Conservation (phyloP, 140 eudicot species). For the Ambrosia hybrid region DNA sequence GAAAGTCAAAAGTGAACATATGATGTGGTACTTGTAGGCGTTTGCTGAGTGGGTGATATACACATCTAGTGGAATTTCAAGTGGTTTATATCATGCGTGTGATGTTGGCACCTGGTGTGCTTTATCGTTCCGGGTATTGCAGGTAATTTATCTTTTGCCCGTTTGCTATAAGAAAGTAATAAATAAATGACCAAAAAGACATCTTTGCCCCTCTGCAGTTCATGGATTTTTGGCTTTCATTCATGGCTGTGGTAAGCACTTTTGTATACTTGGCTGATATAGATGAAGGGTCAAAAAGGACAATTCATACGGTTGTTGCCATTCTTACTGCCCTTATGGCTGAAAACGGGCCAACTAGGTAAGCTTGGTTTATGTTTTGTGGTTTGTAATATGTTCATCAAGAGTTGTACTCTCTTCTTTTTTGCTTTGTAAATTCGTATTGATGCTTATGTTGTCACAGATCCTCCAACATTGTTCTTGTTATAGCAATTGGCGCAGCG, state of each 20-base stretch:
- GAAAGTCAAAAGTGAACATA: slow-evolving; percentile 6
- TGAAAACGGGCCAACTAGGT: slow-evolving; percentile 80
- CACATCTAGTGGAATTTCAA: slow-evolving; percentile 85
- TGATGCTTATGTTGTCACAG: slow-evolving; percentile 40
- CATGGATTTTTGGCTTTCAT: slow-evolving; percentile 98
- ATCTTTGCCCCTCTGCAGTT: slow-evolving; percentile 43
- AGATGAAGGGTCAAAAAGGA: slow-evolving; percentile 77
- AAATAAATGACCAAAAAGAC: slow-evolving; percentile 5
- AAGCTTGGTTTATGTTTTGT: slow-evolving; percentile 22
- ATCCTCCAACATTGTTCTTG: slow-evolving; percentile 65
- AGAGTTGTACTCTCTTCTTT: slow-evolving; percentile 3
- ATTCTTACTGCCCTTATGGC: slow-evolving; percentile 94
- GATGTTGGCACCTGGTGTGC: slow-evolving; percentile 96
- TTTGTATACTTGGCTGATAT: slow-evolving; percentile 78
- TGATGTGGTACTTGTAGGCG: slow-evolving; percentile 47
- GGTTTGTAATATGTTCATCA: slow-evolving; percentile 9
- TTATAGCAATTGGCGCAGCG: slow-evolving; percentile 66
- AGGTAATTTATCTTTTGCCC: slow-evolving; percentile 43
- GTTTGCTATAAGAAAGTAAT: not conserved
- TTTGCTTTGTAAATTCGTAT: not conserved
- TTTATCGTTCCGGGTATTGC: slow-evolving; percentile 59
- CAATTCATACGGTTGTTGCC: slow-evolving; percentile 80
- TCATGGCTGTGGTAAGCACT: slow-evolving; percentile 98
- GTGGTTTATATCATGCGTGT: slow-evolving; percentile 93
- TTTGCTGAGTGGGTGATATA: slow-evolving; percentile 93